These are phyloP conservation scores for Botrytis paeoniae DNA, from an alignment of 2,329 filamentous ascomycete genomes.

Conservation along the genomic window DNA sequence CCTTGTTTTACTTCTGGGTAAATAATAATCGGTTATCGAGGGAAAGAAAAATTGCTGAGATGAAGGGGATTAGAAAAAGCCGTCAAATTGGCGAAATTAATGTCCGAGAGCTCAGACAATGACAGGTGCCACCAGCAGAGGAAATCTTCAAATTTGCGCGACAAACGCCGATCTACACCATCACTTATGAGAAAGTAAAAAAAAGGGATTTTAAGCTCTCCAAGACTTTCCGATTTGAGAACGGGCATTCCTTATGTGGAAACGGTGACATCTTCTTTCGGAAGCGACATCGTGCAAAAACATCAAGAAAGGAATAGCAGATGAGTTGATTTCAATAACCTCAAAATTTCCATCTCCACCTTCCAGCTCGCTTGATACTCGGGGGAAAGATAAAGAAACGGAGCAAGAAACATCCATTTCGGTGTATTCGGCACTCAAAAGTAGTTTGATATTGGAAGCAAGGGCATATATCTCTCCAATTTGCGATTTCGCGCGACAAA, in stretches of 20 bases:
- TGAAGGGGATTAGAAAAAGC: neutral
- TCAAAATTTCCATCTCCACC: conserved; percentile 7
- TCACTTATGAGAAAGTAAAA: neutral
- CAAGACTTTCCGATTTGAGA: neutral
- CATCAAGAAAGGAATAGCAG: conserved; percentile 5
- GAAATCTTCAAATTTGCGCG: conserved; percentile 9
- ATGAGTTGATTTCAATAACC: conserved; percentile 8
- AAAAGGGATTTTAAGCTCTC: neutral
- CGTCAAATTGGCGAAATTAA: conserved; percentile 9
- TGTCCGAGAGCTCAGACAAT: conserved; percentile 10
- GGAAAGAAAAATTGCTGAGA: neutral
- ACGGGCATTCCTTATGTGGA: neutral
- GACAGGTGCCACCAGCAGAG: conserved; percentile 1
- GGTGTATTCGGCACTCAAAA: neutral
- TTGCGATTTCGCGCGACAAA: conserved; percentile 19
- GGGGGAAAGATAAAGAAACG: neutral
- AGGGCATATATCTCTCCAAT: conserved; percentile 15
- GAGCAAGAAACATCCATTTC: neutral
- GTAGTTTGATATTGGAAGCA: neutral
- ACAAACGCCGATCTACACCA: neutral
- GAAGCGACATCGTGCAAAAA: neutral
- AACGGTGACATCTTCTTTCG: neutral
- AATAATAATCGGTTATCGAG: conserved; percentile 7
- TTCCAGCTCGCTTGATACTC: neutral
- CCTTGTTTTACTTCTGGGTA: neutral